Conservation (phyloP, 108 stramenopile species). For the Nannochloropsis oceanica region DNA sequence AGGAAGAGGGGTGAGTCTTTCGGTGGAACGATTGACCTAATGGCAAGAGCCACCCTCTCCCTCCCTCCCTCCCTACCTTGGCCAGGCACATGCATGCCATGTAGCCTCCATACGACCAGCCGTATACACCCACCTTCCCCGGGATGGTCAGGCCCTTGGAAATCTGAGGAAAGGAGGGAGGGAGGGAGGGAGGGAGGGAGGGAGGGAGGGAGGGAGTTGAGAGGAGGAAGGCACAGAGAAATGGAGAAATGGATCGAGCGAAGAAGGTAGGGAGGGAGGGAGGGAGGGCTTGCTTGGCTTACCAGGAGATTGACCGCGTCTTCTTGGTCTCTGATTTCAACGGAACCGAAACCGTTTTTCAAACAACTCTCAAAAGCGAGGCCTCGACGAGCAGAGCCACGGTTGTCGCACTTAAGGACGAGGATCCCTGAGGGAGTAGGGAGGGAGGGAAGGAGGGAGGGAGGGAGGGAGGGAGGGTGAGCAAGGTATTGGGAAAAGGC, state of each 20-base stretch:
- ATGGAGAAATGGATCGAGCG: not conserved
- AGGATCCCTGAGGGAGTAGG: too few relatives aligned
- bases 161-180: too few relatives aligned
- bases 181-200: too few relatives aligned
- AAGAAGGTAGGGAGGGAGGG: too few relatives aligned
- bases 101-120: slow-evolving; percentile 93
- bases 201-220: too few relatives aligned
- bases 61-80: too few relatives aligned
- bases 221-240: not conserved
- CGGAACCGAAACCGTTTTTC: slow-evolving; percentile 48
- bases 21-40: too few relatives aligned
- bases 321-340: slow-evolving; percentile 82
- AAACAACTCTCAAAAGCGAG: slow-evolving; percentile 65
- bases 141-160: slow-evolving; percentile 55
- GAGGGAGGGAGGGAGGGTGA: too few relatives aligned
- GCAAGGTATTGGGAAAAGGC: too few relatives aligned
- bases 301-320: slow-evolving; percentile 53
- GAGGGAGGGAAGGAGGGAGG: too few relatives aligned
- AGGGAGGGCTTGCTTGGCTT: not conserved
- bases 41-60: too few relatives aligned
- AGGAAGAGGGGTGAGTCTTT: too few relatives aligned
- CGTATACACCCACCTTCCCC: slow-evolving; percentile 66
- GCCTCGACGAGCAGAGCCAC: slow-evolving; percentile 70
- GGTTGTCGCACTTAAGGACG: slow-evolving; percentile 86
- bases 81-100: slow-evolving; percentile 69